Conservation (phyloP, 805 yeast species). For the Candida hungchunana region DNA sequence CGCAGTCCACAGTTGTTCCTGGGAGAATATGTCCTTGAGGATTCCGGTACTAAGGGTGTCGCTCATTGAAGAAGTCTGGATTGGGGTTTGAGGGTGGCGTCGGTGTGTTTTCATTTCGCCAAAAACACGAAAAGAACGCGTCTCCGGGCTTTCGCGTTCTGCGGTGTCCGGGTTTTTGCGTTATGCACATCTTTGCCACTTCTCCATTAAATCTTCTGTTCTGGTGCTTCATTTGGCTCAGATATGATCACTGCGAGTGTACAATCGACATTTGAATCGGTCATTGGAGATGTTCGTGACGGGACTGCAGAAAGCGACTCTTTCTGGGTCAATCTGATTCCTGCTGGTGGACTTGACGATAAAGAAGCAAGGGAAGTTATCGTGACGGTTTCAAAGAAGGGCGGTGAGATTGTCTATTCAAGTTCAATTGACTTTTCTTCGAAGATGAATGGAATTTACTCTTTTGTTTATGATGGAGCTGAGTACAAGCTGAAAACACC, state of each 20-base stretch:
- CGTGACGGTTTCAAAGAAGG: slow-evolving; percentile 20
- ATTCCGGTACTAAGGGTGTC: slow-evolving; percentile 17
- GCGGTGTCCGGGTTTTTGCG: background rate
- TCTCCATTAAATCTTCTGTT: too few relatives aligned
- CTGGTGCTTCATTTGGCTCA: background rate
- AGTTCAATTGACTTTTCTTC: slow-evolving; percentile 14
- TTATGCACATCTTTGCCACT: too few relatives aligned
- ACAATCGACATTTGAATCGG: slow-evolving; percentile 44
- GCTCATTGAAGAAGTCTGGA: too few relatives aligned
- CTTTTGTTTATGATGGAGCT: slow-evolving; percentile 8
- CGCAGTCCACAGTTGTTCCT: slow-evolving; percentile 17
- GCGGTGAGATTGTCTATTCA: slow-evolving; percentile 14
- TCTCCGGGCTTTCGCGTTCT: background rate
- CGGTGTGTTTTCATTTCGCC: slow-evolving; percentile 6
- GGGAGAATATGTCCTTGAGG: slow-evolving; percentile 19
- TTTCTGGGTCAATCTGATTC: slow-evolving; percentile 41
- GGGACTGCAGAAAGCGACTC: slow-evolving; percentile 26
- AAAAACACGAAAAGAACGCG: slow-evolving; percentile 7
- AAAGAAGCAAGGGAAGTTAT: slow-evolving; percentile 27
- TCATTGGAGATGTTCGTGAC: slow-evolving; percentile 33
- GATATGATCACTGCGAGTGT: slow-evolving; percentile 23
- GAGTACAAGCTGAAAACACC: slow-evolving; percentile 17
- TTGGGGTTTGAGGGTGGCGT: slow-evolving; percentile 8
- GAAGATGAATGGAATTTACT: background rate
- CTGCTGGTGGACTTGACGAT: slow-evolving; percentile 17